phyloP scores from a whole-genome alignment of 2,329 filamentous ascomycete genomes.

The Arthrinium phaeospermum region DNA sequence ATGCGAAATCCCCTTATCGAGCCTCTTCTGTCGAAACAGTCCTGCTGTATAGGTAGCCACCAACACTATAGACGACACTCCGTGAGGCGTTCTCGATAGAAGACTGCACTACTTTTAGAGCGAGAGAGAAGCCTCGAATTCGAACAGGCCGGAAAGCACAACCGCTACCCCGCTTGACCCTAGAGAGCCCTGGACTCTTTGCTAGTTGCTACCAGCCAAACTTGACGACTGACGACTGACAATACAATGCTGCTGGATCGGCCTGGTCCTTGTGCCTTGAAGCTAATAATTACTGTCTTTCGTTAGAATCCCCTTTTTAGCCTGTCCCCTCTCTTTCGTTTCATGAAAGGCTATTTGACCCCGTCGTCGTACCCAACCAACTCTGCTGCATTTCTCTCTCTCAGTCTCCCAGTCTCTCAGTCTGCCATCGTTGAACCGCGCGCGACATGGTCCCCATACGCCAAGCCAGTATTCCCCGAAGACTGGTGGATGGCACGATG shows the following conservation, averaged over 20 bases:
- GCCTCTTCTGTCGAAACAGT: neutral
- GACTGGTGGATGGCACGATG: neutral
- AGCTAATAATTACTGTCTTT: neutral
- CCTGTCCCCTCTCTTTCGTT: conserved; percentile 2
- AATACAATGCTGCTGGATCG: neutral
- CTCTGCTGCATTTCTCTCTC: neutral
- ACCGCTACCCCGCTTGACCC: conserved; percentile 1
- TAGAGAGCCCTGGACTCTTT: neutral
- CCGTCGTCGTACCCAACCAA: neutral
- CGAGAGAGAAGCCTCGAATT: neutral
- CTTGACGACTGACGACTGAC: too few species aligned
- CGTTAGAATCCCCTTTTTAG: conserved; percentile 1
- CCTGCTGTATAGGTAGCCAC: neutral
- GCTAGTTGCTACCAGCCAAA: neutral
- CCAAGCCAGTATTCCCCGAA: neutral
- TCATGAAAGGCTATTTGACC: neutral
- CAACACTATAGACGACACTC: neutral
- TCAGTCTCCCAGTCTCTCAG: too few species aligned
- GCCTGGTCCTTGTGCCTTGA: neutral
- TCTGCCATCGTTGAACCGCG: neutral
- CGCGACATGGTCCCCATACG: neutral
- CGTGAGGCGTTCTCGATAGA: neutral
- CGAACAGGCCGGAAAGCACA: neutral
- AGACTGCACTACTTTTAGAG: neutral
- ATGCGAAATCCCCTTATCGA: neutral